phyloP scores from a whole-genome alignment of 768 basidiomycete species.

The Kwoniella europaea region DNA sequence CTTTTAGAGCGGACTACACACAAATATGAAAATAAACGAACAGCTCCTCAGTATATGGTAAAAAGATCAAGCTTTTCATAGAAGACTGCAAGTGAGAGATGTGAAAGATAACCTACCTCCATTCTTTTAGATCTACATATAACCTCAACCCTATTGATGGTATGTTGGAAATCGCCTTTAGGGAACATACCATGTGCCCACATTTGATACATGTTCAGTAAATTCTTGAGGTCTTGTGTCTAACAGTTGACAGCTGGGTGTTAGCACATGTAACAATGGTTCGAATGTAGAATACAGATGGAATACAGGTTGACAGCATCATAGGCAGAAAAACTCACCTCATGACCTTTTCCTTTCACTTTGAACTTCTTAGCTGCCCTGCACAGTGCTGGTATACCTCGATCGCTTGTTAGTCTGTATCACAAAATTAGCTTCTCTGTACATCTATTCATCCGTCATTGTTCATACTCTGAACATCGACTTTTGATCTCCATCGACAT shows the following conservation, averaged over 20 bases:
- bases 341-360: conserved; percentile 86
- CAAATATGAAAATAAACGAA: background rate
- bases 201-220: conserved; percentile 85
- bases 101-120: conserved; percentile 66
- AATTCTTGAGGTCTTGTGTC: conserved; percentile 77
- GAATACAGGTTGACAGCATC: too few species aligned
- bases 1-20: conserved; percentile 39
- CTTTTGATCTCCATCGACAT: background rate
- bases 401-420: conserved; percentile 65
- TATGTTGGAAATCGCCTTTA: conserved; percentile 83
- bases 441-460: too few species aligned
- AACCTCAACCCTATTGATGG: conserved; percentile 82
- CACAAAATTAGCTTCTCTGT: background rate
- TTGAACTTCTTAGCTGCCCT: conserved; percentile 77
- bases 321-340: conserved; percentile 64
- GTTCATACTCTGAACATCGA: background rate
- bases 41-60: background rate
- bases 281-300: too few species aligned
- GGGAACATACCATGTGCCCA: conserved; percentile 96
- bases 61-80: too few species aligned
- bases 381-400: conserved; percentile 80
- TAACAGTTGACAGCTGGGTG: conserved; percentile 51
- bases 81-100: background rate
- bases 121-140: conserved; percentile 83
- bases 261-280: too few species aligned